phyloP scores from a whole-genome alignment of 2,329 filamentous ascomycete genomes.

The Alternaria brassicae region DNA sequence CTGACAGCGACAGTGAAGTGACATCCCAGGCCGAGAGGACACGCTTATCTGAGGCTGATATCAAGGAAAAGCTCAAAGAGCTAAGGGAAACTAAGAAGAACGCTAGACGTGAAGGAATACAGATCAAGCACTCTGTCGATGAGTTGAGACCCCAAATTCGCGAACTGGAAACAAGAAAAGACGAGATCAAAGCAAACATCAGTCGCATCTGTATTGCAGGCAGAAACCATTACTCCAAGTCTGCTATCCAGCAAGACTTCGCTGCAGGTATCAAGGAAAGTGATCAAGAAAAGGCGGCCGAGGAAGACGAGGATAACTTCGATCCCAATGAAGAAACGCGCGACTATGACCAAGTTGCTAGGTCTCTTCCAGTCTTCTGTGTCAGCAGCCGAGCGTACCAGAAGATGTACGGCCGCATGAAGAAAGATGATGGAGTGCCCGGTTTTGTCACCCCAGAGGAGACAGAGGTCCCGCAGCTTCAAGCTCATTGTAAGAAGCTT shows the following conservation, averaged over 20 bases:
- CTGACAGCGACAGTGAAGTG: conserved; percentile 31
- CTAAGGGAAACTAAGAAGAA: conserved; percentile 54
- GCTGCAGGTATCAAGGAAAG: conserved; percentile 66
- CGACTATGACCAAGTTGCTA: conserved; percentile 65
- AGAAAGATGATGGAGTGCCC: conserved; percentile 59
- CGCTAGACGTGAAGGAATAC: conserved; percentile 41
- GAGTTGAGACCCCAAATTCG: conserved; percentile 38
- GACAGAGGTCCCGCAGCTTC: conserved; percentile 64
- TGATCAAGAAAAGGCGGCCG: conserved; percentile 62
- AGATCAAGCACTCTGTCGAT: conserved; percentile 42
- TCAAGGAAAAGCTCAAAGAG: conserved; percentile 55
- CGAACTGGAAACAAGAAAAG: conserved; percentile 39
- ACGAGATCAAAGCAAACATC: conserved; percentile 44
- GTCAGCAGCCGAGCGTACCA: conserved; percentile 69
- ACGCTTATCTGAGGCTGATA: conserved; percentile 52
- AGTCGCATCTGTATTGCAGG: conserved; percentile 59
- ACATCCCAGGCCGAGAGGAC: conserved; percentile 28
- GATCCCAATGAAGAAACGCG: conserved; percentile 62
- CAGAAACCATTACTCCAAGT: conserved; percentile 64
- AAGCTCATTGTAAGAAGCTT: conserved; percentile 65
- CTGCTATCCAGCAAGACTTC: conserved; percentile 65
- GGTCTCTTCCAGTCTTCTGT: conserved; percentile 67
- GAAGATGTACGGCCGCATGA: conserved; percentile 63
- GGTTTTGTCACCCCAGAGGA: conserved; percentile 63
- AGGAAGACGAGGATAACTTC: conserved; percentile 63